phyloP scores from a whole-genome alignment of 371 early-diverging fungal genomes.

The Umbelopsis sp. region DNA sequence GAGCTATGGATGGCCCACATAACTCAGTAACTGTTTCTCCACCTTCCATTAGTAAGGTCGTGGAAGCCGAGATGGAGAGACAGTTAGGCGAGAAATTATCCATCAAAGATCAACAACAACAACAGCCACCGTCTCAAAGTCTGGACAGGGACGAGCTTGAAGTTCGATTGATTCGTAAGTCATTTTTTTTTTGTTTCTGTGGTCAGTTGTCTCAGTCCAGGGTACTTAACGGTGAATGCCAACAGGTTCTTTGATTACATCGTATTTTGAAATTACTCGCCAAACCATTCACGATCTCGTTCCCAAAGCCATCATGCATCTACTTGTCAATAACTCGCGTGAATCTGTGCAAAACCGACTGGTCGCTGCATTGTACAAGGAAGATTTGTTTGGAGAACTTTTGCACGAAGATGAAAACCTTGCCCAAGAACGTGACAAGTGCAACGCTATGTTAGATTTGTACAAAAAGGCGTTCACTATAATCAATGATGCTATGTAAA shows the following conservation, averaged over 20 bases:
- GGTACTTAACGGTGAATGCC: background rate
- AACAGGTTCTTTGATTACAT: constrained; percentile 67
- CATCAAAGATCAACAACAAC: constrained; percentile 30
- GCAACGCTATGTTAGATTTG: constrained; percentile 79
- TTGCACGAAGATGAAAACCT: constrained; percentile 85
- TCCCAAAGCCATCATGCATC: constrained; percentile 91
- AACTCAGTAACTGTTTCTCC: constrained; percentile 39
- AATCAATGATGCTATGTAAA: constrained; percentile 73
- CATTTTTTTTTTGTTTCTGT: background rate
- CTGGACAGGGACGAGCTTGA: constrained; percentile 85
- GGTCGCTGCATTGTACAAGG: constrained; percentile 86
- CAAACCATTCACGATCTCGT: constrained; percentile 89
- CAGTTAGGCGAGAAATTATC: constrained; percentile 40
- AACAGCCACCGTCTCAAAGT: constrained; percentile 30
- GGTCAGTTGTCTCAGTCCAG: background rate
- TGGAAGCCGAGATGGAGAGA: constrained; percentile 49
- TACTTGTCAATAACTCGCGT: constrained; percentile 78
- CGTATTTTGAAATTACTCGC: constrained; percentile 86
- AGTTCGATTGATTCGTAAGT: constrained; percentile 82
- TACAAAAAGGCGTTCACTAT: constrained; percentile 85
- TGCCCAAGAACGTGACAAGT: constrained; percentile 80
- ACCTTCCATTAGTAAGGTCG: constrained; percentile 46
- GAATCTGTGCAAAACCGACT: constrained; percentile 83
- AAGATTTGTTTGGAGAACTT: constrained; percentile 72
- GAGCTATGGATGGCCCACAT: constrained; percentile 40